Conservation (phyloP, 2,329 filamentous ascomycete genomes). For the Cylindrodendrum hubeiense region DNA sequence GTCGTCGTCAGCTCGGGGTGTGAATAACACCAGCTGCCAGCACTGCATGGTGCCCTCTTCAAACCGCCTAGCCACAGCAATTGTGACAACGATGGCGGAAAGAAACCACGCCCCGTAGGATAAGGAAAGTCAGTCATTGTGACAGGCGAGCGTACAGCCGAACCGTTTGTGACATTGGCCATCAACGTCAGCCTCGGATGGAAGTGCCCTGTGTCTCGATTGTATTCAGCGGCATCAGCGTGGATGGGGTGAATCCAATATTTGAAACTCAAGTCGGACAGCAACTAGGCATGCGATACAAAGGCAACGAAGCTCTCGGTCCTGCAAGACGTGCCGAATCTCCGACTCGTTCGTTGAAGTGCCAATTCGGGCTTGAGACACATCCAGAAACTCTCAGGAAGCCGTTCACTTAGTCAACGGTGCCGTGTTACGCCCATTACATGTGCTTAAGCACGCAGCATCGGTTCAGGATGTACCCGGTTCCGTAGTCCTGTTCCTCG, state of each 20-base stretch:
- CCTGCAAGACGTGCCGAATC: background rate
- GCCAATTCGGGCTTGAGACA: background rate
- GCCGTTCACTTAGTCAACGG: background rate
- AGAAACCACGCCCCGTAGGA: background rate
- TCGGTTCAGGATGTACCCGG: background rate
- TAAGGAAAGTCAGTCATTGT: slow-evolving; percentile 17
- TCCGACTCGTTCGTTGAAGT: slow-evolving; percentile 6
- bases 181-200: background rate
- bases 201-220: background rate
- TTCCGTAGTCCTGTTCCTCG: slow-evolving; percentile 4
- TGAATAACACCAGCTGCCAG: background rate
- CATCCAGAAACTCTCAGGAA: background rate
- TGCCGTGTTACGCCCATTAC: background rate
- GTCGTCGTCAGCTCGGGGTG: slow-evolving; percentile 27
- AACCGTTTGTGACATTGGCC: background rate
- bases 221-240: slow-evolving; percentile 4
- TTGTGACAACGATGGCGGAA: background rate
- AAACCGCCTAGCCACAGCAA: background rate
- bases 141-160: slow-evolving; percentile 8
- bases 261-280: slow-evolving; percentile 4
- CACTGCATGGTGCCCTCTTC: slow-evolving; percentile 23
- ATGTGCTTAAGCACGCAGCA: slow-evolving; percentile 1
- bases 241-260: slow-evolving; percentile 23
- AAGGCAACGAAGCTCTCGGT: slow-evolving; percentile 3
- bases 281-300: background rate